Percentiles rank a stretch among this genome's conserved stretches.
These are phyloP conservation scores for Torulaspora franciscae DNA, from an alignment of 805 yeast species.

Conservation along the genomic window DNA sequence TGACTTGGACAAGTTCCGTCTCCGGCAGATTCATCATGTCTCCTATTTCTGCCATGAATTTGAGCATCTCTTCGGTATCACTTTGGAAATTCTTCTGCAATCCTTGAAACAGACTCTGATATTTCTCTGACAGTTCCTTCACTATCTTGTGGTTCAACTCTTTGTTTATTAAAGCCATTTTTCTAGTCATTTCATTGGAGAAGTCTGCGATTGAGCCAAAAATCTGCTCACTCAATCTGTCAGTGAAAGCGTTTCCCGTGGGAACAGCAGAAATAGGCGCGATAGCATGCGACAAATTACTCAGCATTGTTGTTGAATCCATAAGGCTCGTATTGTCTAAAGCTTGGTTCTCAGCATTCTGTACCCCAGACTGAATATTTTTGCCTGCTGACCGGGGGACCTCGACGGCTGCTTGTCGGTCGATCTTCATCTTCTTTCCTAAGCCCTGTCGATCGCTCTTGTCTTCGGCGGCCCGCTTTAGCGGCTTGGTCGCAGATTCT, in stretches of 20 bases:
- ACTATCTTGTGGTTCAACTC: conserved; percentile 37
- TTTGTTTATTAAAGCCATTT: conserved; percentile 36
- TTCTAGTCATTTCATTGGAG: conserved; percentile 35
- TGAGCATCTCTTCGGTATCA: conserved; percentile 38
- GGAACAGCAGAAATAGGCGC: conserved; percentile 2
- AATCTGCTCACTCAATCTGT: conserved; percentile 37
- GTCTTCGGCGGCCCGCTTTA: not conserved
- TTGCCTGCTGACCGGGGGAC: not conserved
- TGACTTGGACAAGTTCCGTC: conserved; percentile 31
- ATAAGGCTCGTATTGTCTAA: conserved; percentile 2
- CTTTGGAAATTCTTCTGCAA: conserved; percentile 34
- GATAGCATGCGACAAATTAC: conserved; percentile 5
- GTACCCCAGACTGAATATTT: not conserved
- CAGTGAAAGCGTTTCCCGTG: conserved; percentile 33
- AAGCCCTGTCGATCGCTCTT: not conserved
- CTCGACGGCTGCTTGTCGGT: not conserved
- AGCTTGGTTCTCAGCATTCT: conserved; percentile 1
- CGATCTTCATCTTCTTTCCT: not conserved
- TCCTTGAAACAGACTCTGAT: conserved; percentile 33
- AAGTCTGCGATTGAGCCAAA: conserved; percentile 34
- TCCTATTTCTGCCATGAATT: conserved; percentile 35
- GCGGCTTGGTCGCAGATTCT: not conserved
- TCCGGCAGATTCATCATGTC: conserved; percentile 37
- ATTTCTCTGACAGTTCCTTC: conserved; percentile 35
- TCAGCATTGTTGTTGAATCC: conserved; percentile 12